A percentile compares a stretch with the other conserved stretches of the same genome.
phyloP scores from a whole-genome alignment of 495 filamentous ascomycete species.

The Hypoxylon lenormandii region DNA sequence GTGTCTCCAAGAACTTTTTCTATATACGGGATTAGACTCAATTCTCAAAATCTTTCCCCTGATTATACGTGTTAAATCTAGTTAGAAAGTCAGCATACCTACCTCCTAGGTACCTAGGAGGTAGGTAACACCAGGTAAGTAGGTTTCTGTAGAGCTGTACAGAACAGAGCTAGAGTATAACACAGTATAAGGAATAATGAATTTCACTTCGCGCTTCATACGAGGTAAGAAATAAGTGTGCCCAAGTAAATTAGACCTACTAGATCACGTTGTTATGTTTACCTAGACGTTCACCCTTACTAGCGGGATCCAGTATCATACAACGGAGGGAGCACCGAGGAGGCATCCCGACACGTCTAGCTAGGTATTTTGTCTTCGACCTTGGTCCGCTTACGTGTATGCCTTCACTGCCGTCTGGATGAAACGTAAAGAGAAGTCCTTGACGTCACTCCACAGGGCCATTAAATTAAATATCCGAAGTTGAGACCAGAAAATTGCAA shows the following conservation, averaged over 20 bases:
- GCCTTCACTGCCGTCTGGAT: constrained; percentile 17
- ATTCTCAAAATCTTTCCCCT: neutral
- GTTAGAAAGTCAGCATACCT: neutral
- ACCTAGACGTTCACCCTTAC: constrained; percentile 6
- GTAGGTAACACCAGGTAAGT: no score
- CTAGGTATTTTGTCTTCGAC: constrained; percentile 11
- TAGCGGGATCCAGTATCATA: constrained; percentile 14
- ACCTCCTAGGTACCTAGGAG: no score
- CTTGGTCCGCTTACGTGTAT: neutral
- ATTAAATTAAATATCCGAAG: constrained; percentile 24
- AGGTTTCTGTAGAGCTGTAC: no score
- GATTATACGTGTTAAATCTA: neutral
- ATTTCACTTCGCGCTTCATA: no score
- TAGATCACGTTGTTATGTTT: neutral
- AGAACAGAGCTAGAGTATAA: no score
- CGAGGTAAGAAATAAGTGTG: no score
- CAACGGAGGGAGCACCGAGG: neutral
- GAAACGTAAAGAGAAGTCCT: constrained; percentile 9
- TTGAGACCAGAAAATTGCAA: constrained; percentile 33
- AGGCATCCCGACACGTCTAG: constrained; percentile 1
- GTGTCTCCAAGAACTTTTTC: neutral
- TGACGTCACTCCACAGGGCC: constrained; percentile 27
- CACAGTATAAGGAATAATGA: no score
- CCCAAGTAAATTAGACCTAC: neutral
- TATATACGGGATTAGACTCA: neutral